Evolutionary conservation across 768 basidiomycete species (phyloP).

Genomic region (Mycena rosella): DNA sequence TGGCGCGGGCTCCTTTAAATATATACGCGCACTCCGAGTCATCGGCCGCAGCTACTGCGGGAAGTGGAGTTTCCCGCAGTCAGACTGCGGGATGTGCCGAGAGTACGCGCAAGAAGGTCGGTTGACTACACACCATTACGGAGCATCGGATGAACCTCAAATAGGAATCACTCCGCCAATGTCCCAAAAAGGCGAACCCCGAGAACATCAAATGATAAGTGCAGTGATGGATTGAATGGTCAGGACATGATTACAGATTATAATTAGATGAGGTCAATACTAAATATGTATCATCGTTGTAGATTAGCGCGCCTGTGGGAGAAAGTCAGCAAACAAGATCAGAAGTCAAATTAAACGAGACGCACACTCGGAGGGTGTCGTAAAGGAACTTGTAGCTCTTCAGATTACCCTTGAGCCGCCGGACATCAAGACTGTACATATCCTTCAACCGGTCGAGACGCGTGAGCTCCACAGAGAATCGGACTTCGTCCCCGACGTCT

Average conservation of each 20-base stretch:
- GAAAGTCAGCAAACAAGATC: not conserved
- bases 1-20: not conserved
- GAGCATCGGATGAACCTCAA: not conserved
- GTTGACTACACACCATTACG: too few species aligned
- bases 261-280: not conserved
- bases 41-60: slow-evolving; percentile 22
- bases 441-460: slow-evolving; percentile 84
- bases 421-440: slow-evolving; percentile 90
- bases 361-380: slow-evolving; percentile 76
- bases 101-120: not conserved
- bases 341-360: slow-evolving; percentile 33
- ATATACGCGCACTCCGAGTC: not conserved
- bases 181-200: not conserved
- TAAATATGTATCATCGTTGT: slow-evolving; percentile 16
- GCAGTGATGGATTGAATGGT: not conserved
- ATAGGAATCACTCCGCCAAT: slow-evolving; percentile 6
- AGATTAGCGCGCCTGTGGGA: slow-evolving; percentile 22
- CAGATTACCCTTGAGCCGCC: slow-evolving; percentile 88
- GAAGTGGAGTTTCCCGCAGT: not conserved
- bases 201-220: too few species aligned
- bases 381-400: slow-evolving; percentile 89
- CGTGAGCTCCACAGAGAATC: slow-evolving; percentile 94
- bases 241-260: not conserved
- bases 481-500: slow-evolving; percentile 91
- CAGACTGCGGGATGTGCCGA: slow-evolving; percentile 11